Percentiles rank a stretch among this genome's conserved stretches.
These are phyloP conservation scores for Phaeosphaeria sp. DNA, from an alignment of 2,329 filamentous ascomycete species.

Conservation along the genomic window DNA sequence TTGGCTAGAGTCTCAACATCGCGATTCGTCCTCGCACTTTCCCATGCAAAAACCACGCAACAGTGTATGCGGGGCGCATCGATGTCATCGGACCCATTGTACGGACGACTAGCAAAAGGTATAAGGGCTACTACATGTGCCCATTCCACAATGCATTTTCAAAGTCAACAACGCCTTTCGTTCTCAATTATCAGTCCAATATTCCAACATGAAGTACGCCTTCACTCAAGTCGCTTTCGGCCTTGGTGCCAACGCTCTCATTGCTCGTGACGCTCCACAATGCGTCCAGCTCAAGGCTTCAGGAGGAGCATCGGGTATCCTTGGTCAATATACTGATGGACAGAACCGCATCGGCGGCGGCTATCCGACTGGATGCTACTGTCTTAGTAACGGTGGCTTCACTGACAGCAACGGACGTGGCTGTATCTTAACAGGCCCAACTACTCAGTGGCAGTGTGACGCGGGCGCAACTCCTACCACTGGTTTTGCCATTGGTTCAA, in stretches of 20 bases:
- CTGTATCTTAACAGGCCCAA: constrained; percentile 68
- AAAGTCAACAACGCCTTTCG: background rate
- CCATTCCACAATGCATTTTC: background rate
- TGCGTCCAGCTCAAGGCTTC: constrained; percentile 26
- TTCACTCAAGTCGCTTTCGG: constrained; percentile 24
- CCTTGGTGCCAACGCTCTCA: constrained; percentile 30
- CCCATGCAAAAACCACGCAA: background rate
- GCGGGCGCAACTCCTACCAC: constrained; percentile 52
- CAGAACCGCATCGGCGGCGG: constrained; percentile 65
- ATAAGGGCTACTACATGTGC: background rate
- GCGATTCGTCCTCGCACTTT: background rate
- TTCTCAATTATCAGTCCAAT: background rate
- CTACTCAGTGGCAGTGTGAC: constrained; percentile 69
- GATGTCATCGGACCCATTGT: background rate
- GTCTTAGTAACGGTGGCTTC: constrained; percentile 58
- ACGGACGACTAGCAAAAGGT: background rate
- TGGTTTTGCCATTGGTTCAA: constrained; percentile 63
- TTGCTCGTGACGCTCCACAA: constrained; percentile 23
- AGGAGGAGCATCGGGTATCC: constrained; percentile 51
- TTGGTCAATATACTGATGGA: constrained; percentile 66
- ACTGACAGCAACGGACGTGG: constrained; percentile 64
- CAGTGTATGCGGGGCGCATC: background rate
- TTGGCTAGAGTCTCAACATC: constrained; percentile 10
- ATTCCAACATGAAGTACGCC: constrained; percentile 29
- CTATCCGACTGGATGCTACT: constrained; percentile 59